Evolutionary conservation across 495 filamentous ascomycete genomes (phyloP).

Genomic region (Penicillium herquei): DNA sequence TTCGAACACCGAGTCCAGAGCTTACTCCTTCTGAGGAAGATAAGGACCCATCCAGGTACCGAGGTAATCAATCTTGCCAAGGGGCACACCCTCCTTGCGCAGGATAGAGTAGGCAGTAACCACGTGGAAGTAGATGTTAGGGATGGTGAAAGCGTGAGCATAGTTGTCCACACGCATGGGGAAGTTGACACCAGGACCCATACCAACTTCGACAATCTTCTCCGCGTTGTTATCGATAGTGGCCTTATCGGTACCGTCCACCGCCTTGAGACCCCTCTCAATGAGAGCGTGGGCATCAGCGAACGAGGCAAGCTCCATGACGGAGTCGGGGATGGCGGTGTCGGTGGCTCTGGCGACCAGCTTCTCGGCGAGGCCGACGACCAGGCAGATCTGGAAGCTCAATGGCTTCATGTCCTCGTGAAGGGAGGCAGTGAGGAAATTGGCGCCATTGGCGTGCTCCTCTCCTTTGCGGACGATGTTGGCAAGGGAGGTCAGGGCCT

Average conservation of each 20-base stretch:
- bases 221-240: conserved; percentile 34
- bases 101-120: conserved; percentile 55
- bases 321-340: conserved; percentile 19
- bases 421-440: not conserved
- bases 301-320: conserved; percentile 38
- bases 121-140: conserved; percentile 62
- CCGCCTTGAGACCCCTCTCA: conserved; percentile 34
- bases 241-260: conserved; percentile 36
- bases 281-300: conserved; percentile 40
- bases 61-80: conserved; percentile 57
- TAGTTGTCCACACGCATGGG: conserved; percentile 27
- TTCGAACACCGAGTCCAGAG: no score
- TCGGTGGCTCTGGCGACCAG: conserved; percentile 26
- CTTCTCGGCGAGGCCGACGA: conserved; percentile 26
- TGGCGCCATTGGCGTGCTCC: not conserved
- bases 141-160: conserved; percentile 36
- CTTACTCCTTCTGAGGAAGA: conserved; percentile 1
- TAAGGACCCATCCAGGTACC: conserved; percentile 21
- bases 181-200: conserved; percentile 17
- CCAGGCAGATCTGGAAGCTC: conserved; percentile 44
- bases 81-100: conserved; percentile 51
- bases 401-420: conserved; percentile 49
- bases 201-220: conserved; percentile 24
- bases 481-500: not conserved
- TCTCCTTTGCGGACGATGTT: not conserved